Percentiles rank a stretch among this genome's conserved stretches.
phyloP scores from a whole-genome alignment of 768 basidiomycete genomes.

The Bullera alba region DNA sequence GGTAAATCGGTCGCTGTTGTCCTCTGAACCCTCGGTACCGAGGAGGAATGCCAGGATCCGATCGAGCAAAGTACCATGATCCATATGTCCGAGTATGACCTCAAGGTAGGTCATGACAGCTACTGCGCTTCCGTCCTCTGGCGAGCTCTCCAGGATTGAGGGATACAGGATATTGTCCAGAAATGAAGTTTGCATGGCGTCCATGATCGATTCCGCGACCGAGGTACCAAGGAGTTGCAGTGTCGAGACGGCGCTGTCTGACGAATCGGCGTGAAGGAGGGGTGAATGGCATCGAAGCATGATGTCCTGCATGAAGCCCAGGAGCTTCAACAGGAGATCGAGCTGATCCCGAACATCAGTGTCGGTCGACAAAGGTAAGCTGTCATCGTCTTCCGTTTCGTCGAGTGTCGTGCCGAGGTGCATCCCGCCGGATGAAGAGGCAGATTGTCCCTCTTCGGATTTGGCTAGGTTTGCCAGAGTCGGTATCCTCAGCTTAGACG shows the following conservation, averaged over 20 bases:
- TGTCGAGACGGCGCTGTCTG: conserved; percentile 5
- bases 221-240: conserved; percentile 65
- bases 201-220: conserved; percentile 73
- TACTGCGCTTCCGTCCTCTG: conserved; percentile 85
- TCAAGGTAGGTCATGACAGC: conserved; percentile 95
- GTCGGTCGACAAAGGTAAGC: conserved; percentile 64
- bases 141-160: conserved; percentile 85
- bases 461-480: conserved; percentile 43
- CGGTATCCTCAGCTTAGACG: conserved; percentile 72
- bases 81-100: conserved; percentile 47
- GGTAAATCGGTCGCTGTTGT: conserved; percentile 79
- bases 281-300: conserved; percentile 52
- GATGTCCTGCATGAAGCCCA: conserved; percentile 88
- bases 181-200: conserved; percentile 76
- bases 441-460: conserved; percentile 24
- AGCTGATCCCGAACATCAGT: conserved; percentile 70
- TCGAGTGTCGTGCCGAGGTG: conserved; percentile 42
- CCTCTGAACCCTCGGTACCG: conserved; percentile 36
- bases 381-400: conserved; percentile 19
- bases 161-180: conserved; percentile 89
- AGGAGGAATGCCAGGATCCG: conserved; percentile 18
- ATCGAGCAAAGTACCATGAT: conserved; percentile 27
- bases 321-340: conserved; percentile 79
- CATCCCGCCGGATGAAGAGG: conserved; percentile 68
- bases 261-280: background rate